Percentiles rank a stretch among this genome's conserved stretches.
These are phyloP conservation scores for Fusarium foetens DNA, from an alignment of 2,329 filamentous ascomycete genomes.

Conservation along the genomic window DNA sequence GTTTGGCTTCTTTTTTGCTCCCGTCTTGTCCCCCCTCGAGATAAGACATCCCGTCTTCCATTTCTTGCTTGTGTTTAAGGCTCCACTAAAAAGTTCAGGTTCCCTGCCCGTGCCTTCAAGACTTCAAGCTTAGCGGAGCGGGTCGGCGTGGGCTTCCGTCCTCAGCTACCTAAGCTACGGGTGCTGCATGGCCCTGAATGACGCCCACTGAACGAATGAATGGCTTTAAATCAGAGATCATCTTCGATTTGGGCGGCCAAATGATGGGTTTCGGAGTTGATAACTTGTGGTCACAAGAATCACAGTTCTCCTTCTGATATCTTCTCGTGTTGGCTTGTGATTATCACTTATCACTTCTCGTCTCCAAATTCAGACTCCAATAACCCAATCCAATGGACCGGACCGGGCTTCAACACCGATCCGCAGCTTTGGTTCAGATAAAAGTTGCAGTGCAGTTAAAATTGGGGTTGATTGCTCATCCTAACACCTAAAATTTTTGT, in stretches of 20 bases:
- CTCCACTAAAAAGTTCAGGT: conserved; percentile 41
- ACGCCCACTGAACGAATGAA: conserved; percentile 31
- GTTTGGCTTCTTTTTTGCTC: conserved; percentile 20
- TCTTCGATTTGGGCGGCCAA: conserved; percentile 28
- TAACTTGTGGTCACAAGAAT: neutral
- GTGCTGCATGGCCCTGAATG: conserved; percentile 28
- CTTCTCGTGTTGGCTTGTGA: neutral
- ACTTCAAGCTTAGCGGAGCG: conserved; percentile 30
- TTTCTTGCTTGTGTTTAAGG: conserved; percentile 32
- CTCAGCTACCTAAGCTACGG: conserved; percentile 17
- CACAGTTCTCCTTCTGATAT: neutral
- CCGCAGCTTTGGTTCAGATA: conserved; percentile 27
- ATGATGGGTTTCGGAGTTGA: conserved; percentile 8
- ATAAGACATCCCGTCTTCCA: conserved; percentile 33
- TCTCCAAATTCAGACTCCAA: conserved; percentile 24
- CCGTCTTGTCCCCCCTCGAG: conserved; percentile 7
- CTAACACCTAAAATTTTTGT: neutral
- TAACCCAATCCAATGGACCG: conserved; percentile 16
- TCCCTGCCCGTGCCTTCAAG: conserved; percentile 5
- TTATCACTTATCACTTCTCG: conserved; percentile 14
- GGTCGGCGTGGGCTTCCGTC: conserved; percentile 35
- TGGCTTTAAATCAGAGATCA: neutral
- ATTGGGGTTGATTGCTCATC: conserved; percentile 6
- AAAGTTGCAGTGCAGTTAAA: conserved; percentile 11
- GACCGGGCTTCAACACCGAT: conserved; percentile 33